Conservation (phyloP, 148 eudicot species). For the Salicornia ramosissima region DNA sequence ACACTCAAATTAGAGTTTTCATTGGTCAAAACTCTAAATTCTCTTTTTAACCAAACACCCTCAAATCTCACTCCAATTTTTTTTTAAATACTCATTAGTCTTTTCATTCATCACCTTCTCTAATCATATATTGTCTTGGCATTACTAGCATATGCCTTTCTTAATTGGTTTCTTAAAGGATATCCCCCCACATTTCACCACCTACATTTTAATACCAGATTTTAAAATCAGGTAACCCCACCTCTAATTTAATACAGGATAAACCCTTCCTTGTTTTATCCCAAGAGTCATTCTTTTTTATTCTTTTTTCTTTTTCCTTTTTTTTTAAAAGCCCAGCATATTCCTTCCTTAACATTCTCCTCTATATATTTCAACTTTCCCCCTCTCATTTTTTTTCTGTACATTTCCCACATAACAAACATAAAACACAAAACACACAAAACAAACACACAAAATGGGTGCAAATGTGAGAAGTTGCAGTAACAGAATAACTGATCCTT, state of each 20-base stretch:
- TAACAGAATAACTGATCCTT: conserved; percentile 45
- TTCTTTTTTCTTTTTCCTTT: not conserved
- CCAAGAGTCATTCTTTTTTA: conserved; percentile 17
- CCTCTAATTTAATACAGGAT: not conserved
- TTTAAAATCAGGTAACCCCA: not conserved
- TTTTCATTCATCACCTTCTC: too few species aligned
- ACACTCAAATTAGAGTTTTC: too few species aligned
- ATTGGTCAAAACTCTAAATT: too few species aligned
- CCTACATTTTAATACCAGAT: not conserved
- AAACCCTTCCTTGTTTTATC: conserved; percentile 20
- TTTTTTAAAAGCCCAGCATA: conserved; percentile 22
- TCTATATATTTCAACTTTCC: not conserved
- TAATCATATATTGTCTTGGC: too few species aligned
- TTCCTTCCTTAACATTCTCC: conserved; percentile 8
- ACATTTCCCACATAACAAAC: not conserved
- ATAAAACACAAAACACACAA: not conserved
- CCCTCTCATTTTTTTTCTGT: not conserved
- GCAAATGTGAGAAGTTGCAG: conserved; percentile 22
- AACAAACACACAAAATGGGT: conserved; percentile 33
- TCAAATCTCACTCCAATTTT: too few species aligned
- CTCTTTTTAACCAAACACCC: too few species aligned
- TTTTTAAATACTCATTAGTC: too few species aligned
- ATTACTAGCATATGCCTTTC: conserved; percentile 13
- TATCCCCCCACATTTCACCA: not conserved
- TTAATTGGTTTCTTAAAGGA: not conserved